Percentiles rank a stretch among this genome's conserved stretches.
phyloP scores from a whole-genome alignment of 148 eudicot genomes.

The Rhododendron vialii region DNA sequence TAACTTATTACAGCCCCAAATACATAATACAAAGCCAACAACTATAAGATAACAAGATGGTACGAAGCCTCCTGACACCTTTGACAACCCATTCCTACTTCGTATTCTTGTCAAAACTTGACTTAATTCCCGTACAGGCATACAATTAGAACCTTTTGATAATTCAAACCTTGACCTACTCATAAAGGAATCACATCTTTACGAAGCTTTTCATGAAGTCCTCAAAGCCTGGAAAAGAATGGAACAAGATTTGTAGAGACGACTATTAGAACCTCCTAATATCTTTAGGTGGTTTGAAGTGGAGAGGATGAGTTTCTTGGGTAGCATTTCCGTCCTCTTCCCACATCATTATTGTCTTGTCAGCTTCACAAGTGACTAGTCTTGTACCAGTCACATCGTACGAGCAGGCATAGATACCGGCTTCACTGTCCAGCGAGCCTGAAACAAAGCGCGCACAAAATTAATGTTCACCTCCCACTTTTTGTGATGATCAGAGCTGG shows the following conservation, averaged over 20 bases:
- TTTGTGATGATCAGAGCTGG: neutral
- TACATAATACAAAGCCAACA: too few relatives aligned
- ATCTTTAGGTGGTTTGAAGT: too few relatives aligned
- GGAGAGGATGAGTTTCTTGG: too few relatives aligned
- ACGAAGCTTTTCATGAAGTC: neutral
- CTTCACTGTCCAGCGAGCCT: slow-evolving; percentile 27
- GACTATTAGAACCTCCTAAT: too few relatives aligned
- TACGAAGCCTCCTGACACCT: neutral
- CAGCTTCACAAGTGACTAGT: too few relatives aligned
- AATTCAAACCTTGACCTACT: neutral
- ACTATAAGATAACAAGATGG: too few relatives aligned
- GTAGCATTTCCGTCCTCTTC: too few relatives aligned
- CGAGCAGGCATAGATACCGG: too few relatives aligned
- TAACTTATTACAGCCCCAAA: too few relatives aligned
- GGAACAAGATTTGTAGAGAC: neutral
- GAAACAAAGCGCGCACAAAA: neutral
- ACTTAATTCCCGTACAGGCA: neutral
- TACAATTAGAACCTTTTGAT: too few relatives aligned
- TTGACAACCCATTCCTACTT: neutral
- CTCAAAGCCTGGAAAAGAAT: neutral
- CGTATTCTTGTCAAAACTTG: neutral
- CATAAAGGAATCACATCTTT: neutral
- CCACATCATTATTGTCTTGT: too few relatives aligned
- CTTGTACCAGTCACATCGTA: too few relatives aligned
- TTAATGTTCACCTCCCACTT: neutral